Base-by-base conservation (phyloP, 768 basidiomycete species). In the Boletus bicolor region DNA sequence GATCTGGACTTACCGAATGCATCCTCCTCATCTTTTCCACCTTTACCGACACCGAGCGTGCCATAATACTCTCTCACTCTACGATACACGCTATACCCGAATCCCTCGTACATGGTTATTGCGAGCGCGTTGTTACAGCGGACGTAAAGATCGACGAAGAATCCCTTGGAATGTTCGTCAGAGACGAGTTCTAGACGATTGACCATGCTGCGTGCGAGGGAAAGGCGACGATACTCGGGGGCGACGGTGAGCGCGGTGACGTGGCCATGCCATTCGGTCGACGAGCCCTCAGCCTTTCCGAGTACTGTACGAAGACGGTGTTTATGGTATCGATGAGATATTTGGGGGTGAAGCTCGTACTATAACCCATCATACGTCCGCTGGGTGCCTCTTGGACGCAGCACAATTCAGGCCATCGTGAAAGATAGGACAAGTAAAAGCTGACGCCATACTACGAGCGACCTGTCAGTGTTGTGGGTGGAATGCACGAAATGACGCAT, bases 61-160 rank as follows among this genome's bases (percentile, higher is more conserved):
- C 86, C 86, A 71, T 94, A 94, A 75, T 94, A 99, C 70, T 93
- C 93, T 57, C 85, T 81, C 48, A 99, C 95, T 58, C 93, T 74
- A 28, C 93, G 77, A 72, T 89, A 98, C 12, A 98, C 93, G 65
- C 89, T 92, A 64, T 99, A 99, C 11, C 92, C 95, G 67, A 98
- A 75, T 39, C 84, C 80, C 69, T 98, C 93, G 66, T 98, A 98
- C 88, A 99, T 89, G 19, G 76, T 78, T 56, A 96, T 91, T 19
- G 96, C 97, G 21, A 93, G 77, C 3, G 72, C 64, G 63, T 96
- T 97, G 56, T 86, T 86, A 64, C 91, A 93, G 49, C 97, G 84
- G 54, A 98, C 96, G 68, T 93, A 98, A 21, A 99, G 81, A 72
- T 98, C 97, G 46, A 98, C 93, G 65, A 96, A 98, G 79, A 84